Evolutionary conservation across 805 yeast species (phyloP), one percentile per base, ranked within the genome.

Genomic region (Suhomyces sp.): DNA sequence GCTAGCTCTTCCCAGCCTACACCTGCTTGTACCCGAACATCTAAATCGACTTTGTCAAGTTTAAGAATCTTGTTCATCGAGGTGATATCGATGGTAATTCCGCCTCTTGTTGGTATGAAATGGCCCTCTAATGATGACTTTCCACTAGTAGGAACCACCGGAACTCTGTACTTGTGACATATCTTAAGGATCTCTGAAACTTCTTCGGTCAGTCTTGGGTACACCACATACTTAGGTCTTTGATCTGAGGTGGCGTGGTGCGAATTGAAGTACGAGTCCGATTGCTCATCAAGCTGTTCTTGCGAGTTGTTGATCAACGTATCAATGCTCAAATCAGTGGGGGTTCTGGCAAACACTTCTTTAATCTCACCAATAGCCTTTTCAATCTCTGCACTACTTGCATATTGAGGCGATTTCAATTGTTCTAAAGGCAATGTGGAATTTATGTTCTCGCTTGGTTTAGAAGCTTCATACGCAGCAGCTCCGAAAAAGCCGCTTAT

Each of bases 91-190:
- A 86, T 60, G 46, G 81, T 75, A 4, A 87, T 75, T 1, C 88
- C 87, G 4, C 80, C 75, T 60, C 91, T 75, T 0, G 91, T 85
- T 4, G 89, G 85, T 46, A 86, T 76, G 65, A 83, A 86, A 62
- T 88, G 91, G n/a, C 94, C 96, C 66, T 88, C 96, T 41, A 88
- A 70, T 0, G 93, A 86, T 0, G 94, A 84, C 29, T 90, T 90
- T 8, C 94, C 96, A 1, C 90, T 81, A 54, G 70, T 86, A 1
- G 94, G 91, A n/a, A 88, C 83, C 52, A 88, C 83, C 5, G 96
- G 93, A 3, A 88, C 77, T 36, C 67, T 71, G 62, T 82, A 78
- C 56, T 79, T 73, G 61, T 86, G 83, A 51, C 88, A 84, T 6
- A 86, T 70, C 59, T 82, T 83, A 71, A 87, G 69, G 10, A 88